phyloP scores from a whole-genome alignment of 139 green algal genomes.

The Mychonastes homosphaera region DNA sequence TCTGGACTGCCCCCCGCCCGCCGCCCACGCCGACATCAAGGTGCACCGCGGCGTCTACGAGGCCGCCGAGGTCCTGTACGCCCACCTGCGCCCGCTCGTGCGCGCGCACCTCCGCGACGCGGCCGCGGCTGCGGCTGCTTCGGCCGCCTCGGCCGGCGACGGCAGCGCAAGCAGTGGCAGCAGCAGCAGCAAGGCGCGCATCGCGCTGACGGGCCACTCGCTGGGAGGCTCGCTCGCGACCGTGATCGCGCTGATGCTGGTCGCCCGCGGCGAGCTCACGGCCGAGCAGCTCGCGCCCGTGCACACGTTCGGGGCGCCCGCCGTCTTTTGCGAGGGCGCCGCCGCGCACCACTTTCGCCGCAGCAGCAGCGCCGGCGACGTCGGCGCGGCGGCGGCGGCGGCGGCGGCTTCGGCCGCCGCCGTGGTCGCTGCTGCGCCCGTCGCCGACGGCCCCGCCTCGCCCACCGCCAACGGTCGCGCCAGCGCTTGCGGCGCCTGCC shows the following conservation, averaged over 20 bases:
- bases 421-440: too few relatives aligned
- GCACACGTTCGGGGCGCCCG: constrained; percentile 86
- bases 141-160: too few relatives aligned
- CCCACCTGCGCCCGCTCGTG: constrained; percentile 65
- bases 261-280: constrained; percentile 60
- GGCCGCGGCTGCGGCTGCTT: neutral
- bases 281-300: constrained; percentile 44
- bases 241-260: constrained; percentile 80
- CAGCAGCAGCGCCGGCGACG: too few relatives aligned
- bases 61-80: constrained; percentile 70
- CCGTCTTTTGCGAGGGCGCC: constrained; percentile 73
- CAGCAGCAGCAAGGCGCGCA: too few relatives aligned
- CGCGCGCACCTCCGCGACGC: constrained; percentile 53
- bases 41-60: constrained; percentile 91
- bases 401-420: neutral
- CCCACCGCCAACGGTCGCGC: too few relatives aligned
- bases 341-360: constrained; percentile 1
- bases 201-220: constrained; percentile 62
- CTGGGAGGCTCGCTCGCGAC: constrained; percentile 81
- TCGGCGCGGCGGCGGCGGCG: constrained; percentile 4
- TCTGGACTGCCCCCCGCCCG: neutral
- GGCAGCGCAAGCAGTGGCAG: too few relatives aligned
- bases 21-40: neutral
- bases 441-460: too few relatives aligned
- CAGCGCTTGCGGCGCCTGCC: too few relatives aligned